Evolutionary conservation across 2,329 filamentous ascomycete genomes (phyloP), one percentile per base, ranked within the genome.

Genomic region (Coniochaeta ligniaria): DNA sequence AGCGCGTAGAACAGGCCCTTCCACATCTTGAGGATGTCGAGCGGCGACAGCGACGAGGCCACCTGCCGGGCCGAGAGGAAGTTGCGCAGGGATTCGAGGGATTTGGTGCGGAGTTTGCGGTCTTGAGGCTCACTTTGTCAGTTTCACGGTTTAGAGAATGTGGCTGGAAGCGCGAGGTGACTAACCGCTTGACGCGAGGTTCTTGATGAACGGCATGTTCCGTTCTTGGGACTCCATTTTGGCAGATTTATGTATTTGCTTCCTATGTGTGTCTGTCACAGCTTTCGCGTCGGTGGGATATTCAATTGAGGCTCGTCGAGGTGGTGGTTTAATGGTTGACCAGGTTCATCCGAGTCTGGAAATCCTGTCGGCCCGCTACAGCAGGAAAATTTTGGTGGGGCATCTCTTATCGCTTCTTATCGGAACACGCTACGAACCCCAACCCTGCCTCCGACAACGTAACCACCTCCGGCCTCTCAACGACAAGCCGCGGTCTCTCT

Each of bases 1-100:
- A 95, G 85, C 70, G 88, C 89, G 81, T 92, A 97, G 80, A 95
- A 97, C 22, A 98, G 84, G 6, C 92, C 94, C 72, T 96, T 96
- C 92, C 92, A 96, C 65, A 98, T 83, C 78, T 96, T 96, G 63
- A 94, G 80, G 57, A 91, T 80, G 65, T 96, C 92, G 66, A 89
- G 74, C 45, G 84, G 78, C 20, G 84, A 77, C 63, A 97, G 84
- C 59, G 81, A 73, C 60, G 74, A 79, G 67, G 74, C 63, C 43
- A 74, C 69, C 41, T 78, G 73, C 45, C 83, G 82, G 63, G 84
- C 80, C 63, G 84, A 82, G 72, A 98, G 88, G 79, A 91, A 97
- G 57, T 85, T 83, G 66, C 87, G 85, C 31, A 98, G 86, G 56
- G 89, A 91, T 59, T 83, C 78, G 72, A 97, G 83, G 60, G 92